Base-by-base conservation (phyloP, 2,329 filamentous ascomycete species). In the Pyrenochaeta sp. region DNA sequence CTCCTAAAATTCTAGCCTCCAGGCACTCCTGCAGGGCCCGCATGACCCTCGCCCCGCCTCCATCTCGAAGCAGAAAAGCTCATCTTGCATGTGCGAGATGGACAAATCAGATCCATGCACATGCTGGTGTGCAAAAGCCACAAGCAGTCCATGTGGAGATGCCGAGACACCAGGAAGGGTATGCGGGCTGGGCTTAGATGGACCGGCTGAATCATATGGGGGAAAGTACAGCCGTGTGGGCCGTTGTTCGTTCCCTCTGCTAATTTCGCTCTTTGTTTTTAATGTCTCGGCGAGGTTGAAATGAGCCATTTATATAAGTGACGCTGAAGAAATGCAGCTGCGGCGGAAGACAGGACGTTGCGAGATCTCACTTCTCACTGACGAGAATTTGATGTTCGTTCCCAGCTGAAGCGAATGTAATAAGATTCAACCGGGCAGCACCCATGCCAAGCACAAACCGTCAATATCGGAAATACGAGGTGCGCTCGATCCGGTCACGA, bases 131-230 rank as follows among this genome's bases (percentile, higher is more conserved):
- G 13, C 24, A 22, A 34, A 28, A 28, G 45, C 45, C 45, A 47
- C 45, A 10, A 36, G 19, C 10, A 24, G 25, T n/a, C 43, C 13
- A 47, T 56, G 54, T 60, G 58, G 54, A 47, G 34, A 37, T 47
- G 58, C 58, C 58, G 42, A 61, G 58, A 50, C 51, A 37, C 47
- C 50, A 54, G 54, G 9, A 25, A 19, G 43, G 43, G 7, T 45
- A 45, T 27, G 43, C 43, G 43, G 43, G 43, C 43, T 19, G 43
- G 19, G 43, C 28, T 30, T 5, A 5, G 28, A 5, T 30, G 5
- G 28, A 30, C 28, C 45, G 44, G 44, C 27, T 46, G 44, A 46
- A 46, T 46, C 10, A 25, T 12, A 43, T 9, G 22, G 40, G 5
- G 12, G 24, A 24, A 44, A 44, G 42, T 15, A 12, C 24, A 44